phyloP scores from a whole-genome alignment of 2,329 filamentous ascomycete species.

The Xylaria sp. region DNA sequence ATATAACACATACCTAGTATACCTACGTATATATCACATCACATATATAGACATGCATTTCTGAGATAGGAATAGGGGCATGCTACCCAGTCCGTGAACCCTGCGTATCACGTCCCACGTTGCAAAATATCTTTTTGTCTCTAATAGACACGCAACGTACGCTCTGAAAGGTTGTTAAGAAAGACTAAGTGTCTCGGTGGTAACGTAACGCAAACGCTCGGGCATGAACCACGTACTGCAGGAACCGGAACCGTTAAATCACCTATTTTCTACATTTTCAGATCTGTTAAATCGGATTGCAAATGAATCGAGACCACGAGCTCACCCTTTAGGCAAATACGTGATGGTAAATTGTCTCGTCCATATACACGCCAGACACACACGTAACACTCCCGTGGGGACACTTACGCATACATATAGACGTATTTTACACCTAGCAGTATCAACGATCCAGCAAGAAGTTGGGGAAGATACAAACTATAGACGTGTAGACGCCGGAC shows the following conservation, averaged over 20 bases:
- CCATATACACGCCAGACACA: no score
- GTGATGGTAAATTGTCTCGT: conserved; percentile 22
- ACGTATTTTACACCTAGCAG: no score
- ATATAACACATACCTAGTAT: conserved; percentile 12
- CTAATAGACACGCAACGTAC: background rate
- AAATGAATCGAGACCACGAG: conserved; percentile 18
- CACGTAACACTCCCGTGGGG: no score
- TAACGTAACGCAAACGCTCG: conserved; percentile 6
- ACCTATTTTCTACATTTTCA: background rate
- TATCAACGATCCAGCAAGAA: no score
- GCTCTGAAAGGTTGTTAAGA: background rate
- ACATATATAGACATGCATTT: background rate
- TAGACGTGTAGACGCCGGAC: background rate
- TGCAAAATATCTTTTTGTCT: background rate
- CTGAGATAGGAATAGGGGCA: background rate
- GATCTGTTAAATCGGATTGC: background rate
- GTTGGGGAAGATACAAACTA: background rate
- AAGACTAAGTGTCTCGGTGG: background rate
- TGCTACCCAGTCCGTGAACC: background rate
- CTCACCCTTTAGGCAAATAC: conserved; percentile 37
- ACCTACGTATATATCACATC: background rate
- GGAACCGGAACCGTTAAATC: background rate
- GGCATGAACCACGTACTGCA: background rate
- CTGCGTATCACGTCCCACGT: background rate
- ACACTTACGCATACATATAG: background rate